Evolutionary conservation across 1,284 basidiomycete species (phyloP).

Genomic region (Meripilus lineatus): DNA sequence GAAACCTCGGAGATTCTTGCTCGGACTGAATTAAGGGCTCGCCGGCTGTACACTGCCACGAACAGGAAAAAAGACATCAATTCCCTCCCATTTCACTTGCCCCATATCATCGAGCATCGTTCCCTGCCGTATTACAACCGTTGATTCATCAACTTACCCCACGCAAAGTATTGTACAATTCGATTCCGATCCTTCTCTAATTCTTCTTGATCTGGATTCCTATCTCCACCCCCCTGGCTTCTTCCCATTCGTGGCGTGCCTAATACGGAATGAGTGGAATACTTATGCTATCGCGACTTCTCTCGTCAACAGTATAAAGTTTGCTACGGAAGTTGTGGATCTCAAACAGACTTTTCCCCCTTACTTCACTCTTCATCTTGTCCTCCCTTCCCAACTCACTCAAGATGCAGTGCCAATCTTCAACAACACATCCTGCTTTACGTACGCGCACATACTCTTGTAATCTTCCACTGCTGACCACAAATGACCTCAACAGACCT

Average conservation of each 20-base stretch:
- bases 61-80: background rate
- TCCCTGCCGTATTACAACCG: constrained; percentile 1
- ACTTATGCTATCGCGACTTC: constrained; percentile 4
- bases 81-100: background rate
- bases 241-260: constrained; percentile 2
- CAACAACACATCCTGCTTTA: constrained; percentile 26
- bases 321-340: constrained; percentile 13
- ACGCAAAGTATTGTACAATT: constrained; percentile 4
- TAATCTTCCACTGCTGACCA: background rate
- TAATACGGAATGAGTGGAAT: constrained; percentile 5
- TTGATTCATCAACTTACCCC: constrained; percentile 3
- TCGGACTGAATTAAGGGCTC: constrained; percentile 2
- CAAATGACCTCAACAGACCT: constrained; percentile 42
- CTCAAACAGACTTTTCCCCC: constrained; percentile 6
- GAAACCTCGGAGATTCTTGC: constrained; percentile 10
- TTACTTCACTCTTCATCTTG: constrained; percentile 15
- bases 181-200: constrained; percentile 5
- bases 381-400: constrained; percentile 12
- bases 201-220: constrained; percentile 6
- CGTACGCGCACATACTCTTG: constrained; percentile 17
- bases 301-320: constrained; percentile 19
- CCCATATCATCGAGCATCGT: background rate
- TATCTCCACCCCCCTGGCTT: constrained; percentile 7
- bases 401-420: constrained; percentile 13
- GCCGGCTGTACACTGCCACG: constrained; percentile 5